Percentiles rank a stretch among this genome's conserved stretches.
Evolutionary conservation across 345 rosid genomes (phyloP).

Genomic region (Brassica carinata): DNA sequence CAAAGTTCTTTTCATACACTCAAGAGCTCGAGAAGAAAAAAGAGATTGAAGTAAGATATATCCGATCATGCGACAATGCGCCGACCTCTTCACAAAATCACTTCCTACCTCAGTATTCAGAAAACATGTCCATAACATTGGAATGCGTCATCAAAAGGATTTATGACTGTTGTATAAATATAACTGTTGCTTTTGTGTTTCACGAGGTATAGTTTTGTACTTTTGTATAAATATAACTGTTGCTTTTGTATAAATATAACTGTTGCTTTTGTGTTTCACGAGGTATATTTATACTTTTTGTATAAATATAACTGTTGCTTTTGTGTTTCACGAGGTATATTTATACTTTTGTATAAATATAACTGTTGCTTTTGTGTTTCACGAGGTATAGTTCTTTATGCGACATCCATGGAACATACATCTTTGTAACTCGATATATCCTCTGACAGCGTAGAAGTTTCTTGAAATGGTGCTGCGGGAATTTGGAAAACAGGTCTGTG

Average conservation of each 20-base stretch:
- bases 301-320: background rate
- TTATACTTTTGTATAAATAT: background rate
- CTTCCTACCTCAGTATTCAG: no score
- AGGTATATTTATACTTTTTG: background rate
- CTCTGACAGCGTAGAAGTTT: constrained; percentile 6
- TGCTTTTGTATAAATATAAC: background rate
- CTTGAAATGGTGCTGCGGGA: background rate
- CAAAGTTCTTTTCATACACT: no score
- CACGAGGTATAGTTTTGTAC: background rate
- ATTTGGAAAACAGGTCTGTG: constrained; percentile 4
- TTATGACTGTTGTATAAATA: background rate
- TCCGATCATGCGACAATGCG: no score
- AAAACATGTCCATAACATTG: no score
- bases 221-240: no score
- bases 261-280: background rate
- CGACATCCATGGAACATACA: background rate
- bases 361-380: background rate
- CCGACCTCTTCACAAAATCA: no score
- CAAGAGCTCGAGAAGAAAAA: no score
- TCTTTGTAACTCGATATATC: background rate
- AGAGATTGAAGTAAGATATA: no score
- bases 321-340: background rate
- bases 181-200: background rate
- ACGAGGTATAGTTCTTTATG: background rate
- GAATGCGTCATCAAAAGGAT: no score